Evolutionary conservation across 257 asterid species (phyloP).

Genomic region (Leptodermis oblonga): DNA sequence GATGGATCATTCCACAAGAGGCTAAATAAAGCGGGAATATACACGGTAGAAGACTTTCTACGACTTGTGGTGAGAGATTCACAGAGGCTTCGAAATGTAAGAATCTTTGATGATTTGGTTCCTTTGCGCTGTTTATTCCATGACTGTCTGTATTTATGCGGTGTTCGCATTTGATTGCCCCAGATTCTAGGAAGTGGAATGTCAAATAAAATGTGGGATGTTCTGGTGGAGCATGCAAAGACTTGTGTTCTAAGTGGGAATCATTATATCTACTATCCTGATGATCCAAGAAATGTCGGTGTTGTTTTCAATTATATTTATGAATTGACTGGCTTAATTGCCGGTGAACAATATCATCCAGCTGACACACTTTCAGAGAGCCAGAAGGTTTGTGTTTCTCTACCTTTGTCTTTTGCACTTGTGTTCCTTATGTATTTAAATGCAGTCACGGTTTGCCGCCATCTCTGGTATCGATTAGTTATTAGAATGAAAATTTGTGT

Average conservation of each 20-base stretch:
- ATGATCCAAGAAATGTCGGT: constrained; percentile 70
- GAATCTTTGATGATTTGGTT: constrained; percentile 20
- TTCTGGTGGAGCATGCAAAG: constrained; percentile 85
- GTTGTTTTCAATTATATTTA: constrained; percentile 79
- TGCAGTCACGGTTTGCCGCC: background rate
- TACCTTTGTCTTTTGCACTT: background rate
- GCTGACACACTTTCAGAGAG: constrained; percentile 70
- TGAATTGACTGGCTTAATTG: constrained; percentile 75
- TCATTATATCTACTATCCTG: constrained; percentile 80
- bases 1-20: constrained; percentile 97
- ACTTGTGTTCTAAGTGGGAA: constrained; percentile 89
- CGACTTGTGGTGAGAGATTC: constrained; percentile 68
- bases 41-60: constrained; percentile 79
- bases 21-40: constrained; percentile 70
- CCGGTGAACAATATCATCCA: constrained; percentile 65
- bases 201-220: constrained; percentile 99
- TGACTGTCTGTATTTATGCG: constrained; percentile 15
- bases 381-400: constrained; percentile 66
- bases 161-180: constrained; percentile 16
- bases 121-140: background rate
- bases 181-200: constrained; percentile 96
- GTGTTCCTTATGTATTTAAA: background rate
- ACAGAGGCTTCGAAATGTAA: constrained; percentile 77
- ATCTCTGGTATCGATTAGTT: background rate
- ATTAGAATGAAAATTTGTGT: background rate